Evolutionary conservation across 176 grass and related monocot genomes (phyloP).

Genomic region (Paspalum vaginatum): DNA sequence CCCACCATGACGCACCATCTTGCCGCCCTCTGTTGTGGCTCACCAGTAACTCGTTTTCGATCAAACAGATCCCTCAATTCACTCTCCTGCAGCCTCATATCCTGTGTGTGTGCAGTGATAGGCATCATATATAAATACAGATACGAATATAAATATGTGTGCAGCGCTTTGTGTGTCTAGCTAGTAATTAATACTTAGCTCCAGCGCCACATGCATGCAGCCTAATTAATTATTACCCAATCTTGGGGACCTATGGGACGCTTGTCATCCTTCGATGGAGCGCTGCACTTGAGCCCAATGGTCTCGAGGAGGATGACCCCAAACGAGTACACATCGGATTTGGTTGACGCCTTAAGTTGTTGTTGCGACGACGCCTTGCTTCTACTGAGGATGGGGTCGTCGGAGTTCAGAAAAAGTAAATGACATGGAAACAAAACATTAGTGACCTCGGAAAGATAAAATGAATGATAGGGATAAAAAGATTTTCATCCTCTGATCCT

Average conservation of each 20-base stretch:
- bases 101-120: background rate
- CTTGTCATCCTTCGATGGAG: background rate
- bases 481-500: no score
- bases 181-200: no score
- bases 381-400: background rate
- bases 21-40: background rate
- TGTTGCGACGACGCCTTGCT: no score
- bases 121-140: background rate
- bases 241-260: background rate
- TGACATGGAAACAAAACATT: background rate
- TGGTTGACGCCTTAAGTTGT: background rate
- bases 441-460: background rate
- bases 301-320: background rate
- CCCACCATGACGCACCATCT: background rate
- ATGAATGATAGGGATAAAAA: background rate
- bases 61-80: background rate
- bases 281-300: background rate
- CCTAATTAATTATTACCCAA: background rate
- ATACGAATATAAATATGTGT: no score
- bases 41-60: background rate
- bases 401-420: background rate
- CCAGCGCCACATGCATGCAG: no score
- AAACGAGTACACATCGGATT: slow-evolving; percentile 21
- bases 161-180: no score
- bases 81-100: background rate